Evolutionary conservation across 805 yeast genomes (phyloP), one percentile per base, ranked within the genome.

Genomic region (Jamesozyma piceae): DNA sequence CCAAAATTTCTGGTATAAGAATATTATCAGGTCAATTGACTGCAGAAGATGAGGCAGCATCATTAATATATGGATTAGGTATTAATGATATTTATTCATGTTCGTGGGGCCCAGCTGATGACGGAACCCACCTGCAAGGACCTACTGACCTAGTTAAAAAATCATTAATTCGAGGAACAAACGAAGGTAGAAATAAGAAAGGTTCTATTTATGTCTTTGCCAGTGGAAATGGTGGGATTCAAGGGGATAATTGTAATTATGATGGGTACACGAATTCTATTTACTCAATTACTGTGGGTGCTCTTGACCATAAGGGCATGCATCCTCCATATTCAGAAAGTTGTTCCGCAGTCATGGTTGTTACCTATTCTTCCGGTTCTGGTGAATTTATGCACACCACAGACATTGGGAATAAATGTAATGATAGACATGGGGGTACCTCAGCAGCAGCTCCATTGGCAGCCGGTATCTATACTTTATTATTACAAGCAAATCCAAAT

Each of bases 401-500:
- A 2, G 95, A 85, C 58, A 72, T 85, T 35, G 70, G 78, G 39
- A 72, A 73, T 5, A 63, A 67, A 50, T 92, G 98, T 62, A 68
- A 94, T 2, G 72, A 72, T 31, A 62, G 52, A 21, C 98, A 92
- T 62, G 96, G 97, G 10, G 98, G 98, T 18, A 92, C 98, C 0
- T 90, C 97, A 19, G 98, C 98, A 0, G 97, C 98, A 14, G 98
- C 98, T 0, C 98, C 98, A 0, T 71, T 92, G 43, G 97, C 97
- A 0, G 97, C 97, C 0, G 98, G 97, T n/a, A 73, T 92, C 1
- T 87, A 84, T 59, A 76, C 97, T 0, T 68, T 92, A 41, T 85
- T 85, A 2, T 67, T 92, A 39, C 79, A 81, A 52, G 88, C 82
- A 3, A 83, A 95, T 50, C 95, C 96, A 1, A 73, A 80, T 4